A percentile compares a stretch with the other conserved stretches of the same genome.
Conservation (phyloP, 805 yeast species). For the Saturnispora bothae region DNA sequence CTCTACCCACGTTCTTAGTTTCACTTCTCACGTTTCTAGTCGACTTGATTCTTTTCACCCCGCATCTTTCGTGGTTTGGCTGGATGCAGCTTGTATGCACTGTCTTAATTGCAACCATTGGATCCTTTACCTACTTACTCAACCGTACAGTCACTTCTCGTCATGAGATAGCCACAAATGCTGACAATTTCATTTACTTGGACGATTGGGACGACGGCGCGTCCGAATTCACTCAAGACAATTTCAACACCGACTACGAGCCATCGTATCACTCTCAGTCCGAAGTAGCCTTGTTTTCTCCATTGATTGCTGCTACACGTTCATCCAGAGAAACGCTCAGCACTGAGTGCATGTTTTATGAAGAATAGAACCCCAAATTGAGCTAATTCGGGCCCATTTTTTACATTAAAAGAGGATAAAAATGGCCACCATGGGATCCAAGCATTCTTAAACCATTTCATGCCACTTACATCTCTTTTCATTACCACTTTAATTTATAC, state of each 20-base stretch:
- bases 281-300: neutral
- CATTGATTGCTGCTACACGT: neutral
- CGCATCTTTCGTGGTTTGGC: slow-evolving; percentile 70
- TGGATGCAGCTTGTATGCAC: slow-evolving; percentile 74
- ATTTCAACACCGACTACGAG: neutral
- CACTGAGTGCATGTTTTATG: neutral
- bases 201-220: slow-evolving; percentile 12
- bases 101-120: slow-evolving; percentile 49
- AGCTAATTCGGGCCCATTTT: no score
- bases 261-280: slow-evolving; percentile 1
- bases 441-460: no score
- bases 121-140: slow-evolving; percentile 60
- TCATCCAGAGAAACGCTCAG: slow-evolving; percentile 4
- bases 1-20: slow-evolving; percentile 59
- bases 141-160: slow-evolving; percentile 55
- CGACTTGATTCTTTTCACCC: slow-evolving; percentile 69
- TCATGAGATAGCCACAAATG: slow-evolving; percentile 9
- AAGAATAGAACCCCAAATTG: neutral
- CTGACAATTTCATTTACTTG: slow-evolving; percentile 10
- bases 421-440: no score
- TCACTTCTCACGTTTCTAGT: slow-evolving; percentile 68
- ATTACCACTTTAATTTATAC: no score
- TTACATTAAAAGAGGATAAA: no score
- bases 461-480: no score
- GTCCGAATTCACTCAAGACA: slow-evolving; percentile 1